phyloP scores from a whole-genome alignment of 2,329 filamentous ascomycete species.

The Cladophialophora immunda region DNA sequence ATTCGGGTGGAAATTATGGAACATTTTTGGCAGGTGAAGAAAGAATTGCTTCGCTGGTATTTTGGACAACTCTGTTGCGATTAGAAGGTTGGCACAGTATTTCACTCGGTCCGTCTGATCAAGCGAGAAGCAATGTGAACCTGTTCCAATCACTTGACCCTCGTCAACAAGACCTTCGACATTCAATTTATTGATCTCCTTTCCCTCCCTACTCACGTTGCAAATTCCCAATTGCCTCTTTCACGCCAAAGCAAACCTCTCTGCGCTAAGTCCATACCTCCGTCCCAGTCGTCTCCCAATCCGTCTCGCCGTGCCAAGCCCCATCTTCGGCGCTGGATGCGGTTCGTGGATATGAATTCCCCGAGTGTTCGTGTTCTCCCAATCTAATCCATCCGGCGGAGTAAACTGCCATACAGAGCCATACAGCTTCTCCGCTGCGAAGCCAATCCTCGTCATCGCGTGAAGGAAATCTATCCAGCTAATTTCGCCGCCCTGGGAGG shows the following conservation, averaged over 20 bases:
- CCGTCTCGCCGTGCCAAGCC: conserved; percentile 56
- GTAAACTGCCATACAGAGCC: conserved; percentile 69
- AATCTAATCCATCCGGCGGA: conserved; percentile 50
- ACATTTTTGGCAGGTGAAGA: no score
- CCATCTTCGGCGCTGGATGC: conserved; percentile 63
- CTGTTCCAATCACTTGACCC: no score
- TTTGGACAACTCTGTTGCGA: no score
- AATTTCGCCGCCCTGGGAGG: conserved; percentile 59
- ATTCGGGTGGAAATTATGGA: no score
- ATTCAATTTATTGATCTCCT: conserved; percentile 6
- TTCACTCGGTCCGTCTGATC: no score
- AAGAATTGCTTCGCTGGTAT: no score
- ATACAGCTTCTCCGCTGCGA: conserved; percentile 65
- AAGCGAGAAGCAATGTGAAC: no score
- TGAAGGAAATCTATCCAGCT: conserved; percentile 63
- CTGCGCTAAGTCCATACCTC: conserved; percentile 53
- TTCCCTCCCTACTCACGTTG: conserved; percentile 5
- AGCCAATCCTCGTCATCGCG: conserved; percentile 61
- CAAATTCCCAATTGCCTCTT: conserved; percentile 10
- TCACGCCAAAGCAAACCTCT: conserved; percentile 20
- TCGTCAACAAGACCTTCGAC: conserved; percentile 13
- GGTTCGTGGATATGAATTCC: conserved; percentile 70
- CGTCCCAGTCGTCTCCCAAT: conserved; percentile 60
- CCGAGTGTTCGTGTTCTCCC: conserved; percentile 45
- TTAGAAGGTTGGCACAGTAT: no score